phyloP scores from a whole-genome alignment of 2,329 filamentous ascomycete genomes.

The Aureobasidium pullulans region DNA sequence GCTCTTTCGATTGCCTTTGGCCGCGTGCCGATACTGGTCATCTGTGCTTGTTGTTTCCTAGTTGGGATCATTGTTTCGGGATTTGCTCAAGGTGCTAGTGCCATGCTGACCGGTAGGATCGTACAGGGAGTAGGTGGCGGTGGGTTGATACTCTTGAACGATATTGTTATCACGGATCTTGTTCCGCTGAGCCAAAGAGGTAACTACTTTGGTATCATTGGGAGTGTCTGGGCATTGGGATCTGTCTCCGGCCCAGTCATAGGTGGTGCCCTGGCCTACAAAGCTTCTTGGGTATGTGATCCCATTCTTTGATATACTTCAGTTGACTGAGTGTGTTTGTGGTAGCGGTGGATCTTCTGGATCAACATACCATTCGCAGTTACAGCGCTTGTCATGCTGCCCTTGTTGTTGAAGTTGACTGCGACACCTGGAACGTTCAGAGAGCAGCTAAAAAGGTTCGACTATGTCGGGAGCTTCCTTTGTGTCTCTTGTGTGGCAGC shows the following conservation, averaged over 20 bases:
- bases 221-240: slow-evolving; percentile 35
- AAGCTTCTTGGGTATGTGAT: slow-evolving; percentile 19
- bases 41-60: too few relatives aligned
- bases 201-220: slow-evolving; percentile 34
- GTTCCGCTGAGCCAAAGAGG: slow-evolving; percentile 43
- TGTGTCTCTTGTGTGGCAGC: slow-evolving; percentile 34
- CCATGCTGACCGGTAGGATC: slow-evolving; percentile 39
- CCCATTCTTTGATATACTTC: too few relatives aligned
- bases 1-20: too few relatives aligned
- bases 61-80: too few relatives aligned
- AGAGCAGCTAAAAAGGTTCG: slow-evolving; percentile 27
- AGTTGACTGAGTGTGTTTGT: too few relatives aligned
- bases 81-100: too few relatives aligned
- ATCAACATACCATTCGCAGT: slow-evolving; percentile 30
- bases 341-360: slow-evolving; percentile 44
- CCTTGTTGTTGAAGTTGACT: slow-evolving; percentile 34
- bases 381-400: slow-evolving; percentile 24
- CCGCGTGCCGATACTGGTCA: too few relatives aligned
- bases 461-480: slow-evolving; percentile 39
- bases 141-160: slow-evolving; percentile 39
- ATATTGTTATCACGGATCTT: slow-evolving; percentile 45
- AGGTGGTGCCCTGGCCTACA: too few relatives aligned
- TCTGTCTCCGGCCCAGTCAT: slow-evolving; percentile 35
- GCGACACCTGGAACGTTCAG: slow-evolving; percentile 15
- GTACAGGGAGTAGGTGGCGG: slow-evolving; percentile 47